These are phyloP conservation scores for Lathyrus aphaca DNA, from an alignment of 306 rosid genomes.

Conservation along the genomic window DNA sequence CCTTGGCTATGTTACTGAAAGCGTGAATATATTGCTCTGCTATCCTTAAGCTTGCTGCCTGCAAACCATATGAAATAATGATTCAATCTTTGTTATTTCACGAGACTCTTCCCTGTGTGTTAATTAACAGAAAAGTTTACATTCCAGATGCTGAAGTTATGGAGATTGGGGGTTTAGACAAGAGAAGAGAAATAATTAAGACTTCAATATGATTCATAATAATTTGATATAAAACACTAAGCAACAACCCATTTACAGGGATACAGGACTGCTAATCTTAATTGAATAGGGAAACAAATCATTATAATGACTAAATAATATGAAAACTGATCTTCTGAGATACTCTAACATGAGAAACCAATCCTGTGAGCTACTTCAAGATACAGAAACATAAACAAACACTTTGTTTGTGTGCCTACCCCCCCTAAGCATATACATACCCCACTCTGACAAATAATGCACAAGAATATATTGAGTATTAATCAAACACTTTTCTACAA, in stretches of 20 bases:
- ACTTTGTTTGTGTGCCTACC: too few relatives aligned
- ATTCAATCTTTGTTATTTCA: conserved; percentile 12
- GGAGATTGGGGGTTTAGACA: not conserved
- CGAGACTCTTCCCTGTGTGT: not conserved
- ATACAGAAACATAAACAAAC: not conserved
- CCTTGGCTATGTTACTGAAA: conserved; percentile 85
- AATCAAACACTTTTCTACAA: not conserved
- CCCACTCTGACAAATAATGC: not conserved
- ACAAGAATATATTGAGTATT: not conserved
- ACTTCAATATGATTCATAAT: not conserved
- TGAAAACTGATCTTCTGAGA: conserved; percentile 3
- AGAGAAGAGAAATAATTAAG: not conserved
- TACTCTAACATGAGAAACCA: conserved; percentile 1
- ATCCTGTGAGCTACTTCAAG: conserved; percentile 4
- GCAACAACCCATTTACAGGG: not conserved
- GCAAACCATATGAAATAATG: conserved; percentile 49
- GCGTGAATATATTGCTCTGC: conserved; percentile 94
- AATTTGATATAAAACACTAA: not conserved
- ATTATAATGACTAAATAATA: not conserved
- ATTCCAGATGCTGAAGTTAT: conserved; percentile 3
- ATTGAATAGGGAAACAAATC: not conserved
- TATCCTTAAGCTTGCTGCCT: conserved; percentile 92
- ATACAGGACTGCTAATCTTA: not conserved
- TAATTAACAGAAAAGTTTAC: conserved; percentile 17
- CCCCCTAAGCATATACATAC: too few relatives aligned